These are phyloP conservation scores for Abortiporus biennis DNA, from an alignment of 1,284 basidiomycete genomes.

Conservation along the genomic window DNA sequence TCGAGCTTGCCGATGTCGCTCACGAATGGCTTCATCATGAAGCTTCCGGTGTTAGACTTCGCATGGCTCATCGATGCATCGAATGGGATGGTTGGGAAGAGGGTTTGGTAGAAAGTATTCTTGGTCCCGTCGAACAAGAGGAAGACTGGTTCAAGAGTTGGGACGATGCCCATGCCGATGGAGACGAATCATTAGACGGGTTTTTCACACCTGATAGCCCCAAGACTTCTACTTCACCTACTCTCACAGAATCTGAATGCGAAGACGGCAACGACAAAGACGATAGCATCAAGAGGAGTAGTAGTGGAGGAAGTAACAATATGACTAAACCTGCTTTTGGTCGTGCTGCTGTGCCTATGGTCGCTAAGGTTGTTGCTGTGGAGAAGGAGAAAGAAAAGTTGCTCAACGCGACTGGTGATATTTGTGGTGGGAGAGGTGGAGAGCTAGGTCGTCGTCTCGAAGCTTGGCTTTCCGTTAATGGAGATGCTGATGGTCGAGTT, in stretches of 20 bases:
- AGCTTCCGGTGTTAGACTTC: slow-evolving; percentile 51
- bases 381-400: slow-evolving; percentile 58
- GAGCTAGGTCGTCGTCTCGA: slow-evolving; percentile 68
- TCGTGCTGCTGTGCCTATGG: slow-evolving; percentile 11
- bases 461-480: slow-evolving; percentile 49
- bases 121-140: slow-evolving; percentile 63
- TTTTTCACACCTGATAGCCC: slow-evolving; percentile 13
- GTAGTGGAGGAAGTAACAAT: neutral
- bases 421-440: slow-evolving; percentile 70
- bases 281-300: slow-evolving; percentile 6
- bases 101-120: slow-evolving; percentile 64
- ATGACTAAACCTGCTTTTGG: slow-evolving; percentile 3
- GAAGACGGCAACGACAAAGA: slow-evolving; percentile 17
- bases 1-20: slow-evolving; percentile 36
- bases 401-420: slow-evolving; percentile 62
- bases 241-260: slow-evolving; percentile 17
- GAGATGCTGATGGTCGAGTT: slow-evolving; percentile 26
- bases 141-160: slow-evolving; percentile 59
- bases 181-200: slow-evolving; percentile 3
- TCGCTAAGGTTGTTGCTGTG: slow-evolving; percentile 34
- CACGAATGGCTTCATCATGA: slow-evolving; percentile 70
- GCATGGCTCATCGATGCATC: slow-evolving; percentile 68
- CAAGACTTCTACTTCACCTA: slow-evolving; percentile 15
- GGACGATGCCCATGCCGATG: slow-evolving; percentile 25
- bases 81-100: slow-evolving; percentile 89